A percentile compares a stretch with the other conserved stretches of the same genome.
These are phyloP conservation scores for Cicer cuneatum DNA, from an alignment of 306 rosid species.

Conservation along the genomic window DNA sequence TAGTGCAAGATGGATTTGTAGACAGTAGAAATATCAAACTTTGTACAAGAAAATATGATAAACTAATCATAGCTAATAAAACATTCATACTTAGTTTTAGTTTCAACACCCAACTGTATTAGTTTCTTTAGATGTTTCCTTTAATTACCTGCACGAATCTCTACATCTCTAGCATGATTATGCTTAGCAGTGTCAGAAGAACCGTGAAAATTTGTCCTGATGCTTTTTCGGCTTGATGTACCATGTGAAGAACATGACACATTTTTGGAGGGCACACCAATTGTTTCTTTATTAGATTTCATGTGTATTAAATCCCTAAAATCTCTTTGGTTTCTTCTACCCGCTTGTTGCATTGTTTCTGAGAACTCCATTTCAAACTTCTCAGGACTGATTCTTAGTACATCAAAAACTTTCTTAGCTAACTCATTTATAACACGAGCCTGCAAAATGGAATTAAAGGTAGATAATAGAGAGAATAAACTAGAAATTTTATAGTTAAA, in stretches of 20 bases:
- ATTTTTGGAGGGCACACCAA: slow-evolving; percentile 39
- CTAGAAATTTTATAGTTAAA: neutral
- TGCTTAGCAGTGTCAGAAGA: slow-evolving; percentile 35
- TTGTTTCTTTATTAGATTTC: slow-evolving; percentile 44
- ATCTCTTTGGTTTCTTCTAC: slow-evolving; percentile 51
- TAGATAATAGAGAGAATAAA: neutral
- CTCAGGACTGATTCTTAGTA: slow-evolving; percentile 55
- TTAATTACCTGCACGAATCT: slow-evolving; percentile 47
- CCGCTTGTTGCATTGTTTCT: slow-evolving; percentile 49
- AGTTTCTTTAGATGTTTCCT: neutral
- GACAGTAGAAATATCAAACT: neutral
- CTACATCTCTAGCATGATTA: slow-evolving; percentile 40
- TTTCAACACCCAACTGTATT: slow-evolving; percentile 10
- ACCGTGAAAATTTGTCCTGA: slow-evolving; percentile 33
- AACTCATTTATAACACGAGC: slow-evolving; percentile 65
- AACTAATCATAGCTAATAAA: neutral
- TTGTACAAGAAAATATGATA: neutral
- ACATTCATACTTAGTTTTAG: neutral
- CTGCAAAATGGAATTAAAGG: slow-evolving; percentile 46
- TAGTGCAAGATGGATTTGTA: slow-evolving; percentile 3
- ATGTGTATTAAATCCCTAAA: slow-evolving; percentile 43
- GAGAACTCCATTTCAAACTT: slow-evolving; percentile 61
- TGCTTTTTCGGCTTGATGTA: slow-evolving; percentile 42
- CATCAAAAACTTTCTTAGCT: slow-evolving; percentile 58
- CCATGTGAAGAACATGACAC: slow-evolving; percentile 39